Conservation (phyloP, 2,329 filamentous ascomycete genomes). For the Penicillium aurantiogriseum region DNA sequence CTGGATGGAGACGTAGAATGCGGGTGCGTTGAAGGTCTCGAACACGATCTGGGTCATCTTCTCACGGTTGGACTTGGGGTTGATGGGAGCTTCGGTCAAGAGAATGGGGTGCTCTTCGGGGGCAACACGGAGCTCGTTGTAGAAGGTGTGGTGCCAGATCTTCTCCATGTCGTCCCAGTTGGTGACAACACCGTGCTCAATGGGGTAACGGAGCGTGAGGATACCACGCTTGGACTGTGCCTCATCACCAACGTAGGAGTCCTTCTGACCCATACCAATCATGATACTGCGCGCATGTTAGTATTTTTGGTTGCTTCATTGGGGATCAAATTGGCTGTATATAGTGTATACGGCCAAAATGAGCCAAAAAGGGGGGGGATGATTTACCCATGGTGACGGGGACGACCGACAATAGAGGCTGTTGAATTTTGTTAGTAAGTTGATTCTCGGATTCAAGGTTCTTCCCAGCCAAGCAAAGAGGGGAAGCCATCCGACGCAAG, state of each 20-base stretch:
- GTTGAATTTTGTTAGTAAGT: slow-evolving; percentile 18
- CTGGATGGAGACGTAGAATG: slow-evolving; percentile 99
- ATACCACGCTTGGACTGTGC: slow-evolving; percentile 99
- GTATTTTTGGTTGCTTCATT: slow-evolving; percentile 11
- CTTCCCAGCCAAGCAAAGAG: slow-evolving; percentile 5
- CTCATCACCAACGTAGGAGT: slow-evolving; percentile 99
- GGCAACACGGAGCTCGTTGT: slow-evolving; percentile 99
- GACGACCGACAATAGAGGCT: slow-evolving; percentile 99
- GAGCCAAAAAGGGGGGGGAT: slow-evolving; percentile 38
- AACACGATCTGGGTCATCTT: slow-evolving; percentile 99
- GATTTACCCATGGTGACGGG: slow-evolving; percentile 98
- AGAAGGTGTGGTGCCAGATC: slow-evolving; percentile 99
- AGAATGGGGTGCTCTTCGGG: slow-evolving; percentile 99
- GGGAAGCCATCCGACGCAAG: slow-evolving; percentile 28
- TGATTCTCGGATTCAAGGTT: background rate
- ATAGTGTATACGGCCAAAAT: background rate
- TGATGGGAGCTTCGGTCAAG: slow-evolving; percentile 98
- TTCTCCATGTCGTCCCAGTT: slow-evolving; percentile 99
- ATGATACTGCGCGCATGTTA: slow-evolving; percentile 75
- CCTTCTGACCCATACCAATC: slow-evolving; percentile 99
- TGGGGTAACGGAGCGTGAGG: slow-evolving; percentile 97
- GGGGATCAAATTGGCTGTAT: background rate
- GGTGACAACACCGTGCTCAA: slow-evolving; percentile 99
- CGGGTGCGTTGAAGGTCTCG: slow-evolving; percentile 99
- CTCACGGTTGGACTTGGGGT: slow-evolving; percentile 99